Evolutionary conservation across 176 grass and related monocot species (phyloP), one percentile per base, ranked within the genome.

Genomic region (Zoysia japonica): DNA sequence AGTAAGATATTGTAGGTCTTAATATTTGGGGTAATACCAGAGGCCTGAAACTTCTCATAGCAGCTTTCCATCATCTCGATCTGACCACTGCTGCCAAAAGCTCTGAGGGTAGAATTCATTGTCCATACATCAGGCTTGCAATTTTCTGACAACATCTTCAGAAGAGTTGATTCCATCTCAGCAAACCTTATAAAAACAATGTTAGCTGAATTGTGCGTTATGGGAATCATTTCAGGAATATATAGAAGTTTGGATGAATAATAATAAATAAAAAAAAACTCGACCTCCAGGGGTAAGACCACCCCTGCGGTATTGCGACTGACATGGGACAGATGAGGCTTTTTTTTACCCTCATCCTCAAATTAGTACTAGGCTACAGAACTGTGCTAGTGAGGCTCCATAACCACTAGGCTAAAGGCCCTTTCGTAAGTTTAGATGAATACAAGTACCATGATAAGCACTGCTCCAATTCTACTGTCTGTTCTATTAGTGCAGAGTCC

Each of bases 61-160:
- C 88, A 99, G 76, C 61, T 88, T 92, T 99, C 96, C 96, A 89
- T 95, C 9, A 78, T 99, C 47, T 99, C 96, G 72, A 93, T 87
- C 80, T 99, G 96, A 68, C 90, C 88, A 44, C 90, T 95, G 45
- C 90, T 56, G 39, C 96, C 88, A 20, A 94, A 98, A 80, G 96
- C 96, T 48, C 96, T 89, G 3, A 95, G 84, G 47, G 92, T 91
- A 63, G 96, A 83, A 72, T 99, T 95, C 96, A 99, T 99, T 40
- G 96, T 99, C 96, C 96, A 99, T 11, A 99, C 90, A 66, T 95
- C 92, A 76, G 96, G 96, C 36, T 85, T 93, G 75, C 96, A 99
- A 78, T 67, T 76, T 78, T 91, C 79, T 38, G 90, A 86, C 65
- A 95, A 72, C 90, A 96, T 90, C 46, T 93, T 77, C 78, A 95